These are phyloP conservation scores for Strigomonas culicis DNA, from an alignment of 208 protist species.

Conservation along the genomic window DNA sequence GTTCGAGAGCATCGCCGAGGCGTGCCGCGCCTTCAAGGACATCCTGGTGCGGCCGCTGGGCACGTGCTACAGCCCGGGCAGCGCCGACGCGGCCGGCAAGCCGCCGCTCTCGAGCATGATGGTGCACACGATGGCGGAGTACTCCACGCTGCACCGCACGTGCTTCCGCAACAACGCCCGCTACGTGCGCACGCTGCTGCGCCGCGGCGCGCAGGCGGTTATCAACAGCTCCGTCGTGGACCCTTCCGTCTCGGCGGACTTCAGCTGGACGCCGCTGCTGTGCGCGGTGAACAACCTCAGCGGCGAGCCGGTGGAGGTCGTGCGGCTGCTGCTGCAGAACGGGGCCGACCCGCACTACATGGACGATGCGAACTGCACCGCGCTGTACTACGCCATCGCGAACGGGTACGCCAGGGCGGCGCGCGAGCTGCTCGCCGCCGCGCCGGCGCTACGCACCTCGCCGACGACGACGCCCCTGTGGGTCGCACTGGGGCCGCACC, in stretches of 20 bases:
- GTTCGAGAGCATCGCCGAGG: constrained; percentile 66
- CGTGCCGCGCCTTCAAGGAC: constrained; percentile 60
- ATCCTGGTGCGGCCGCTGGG: constrained; percentile 61
- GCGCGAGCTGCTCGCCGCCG: constrained; percentile 49
- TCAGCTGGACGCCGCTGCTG: constrained; percentile 84
- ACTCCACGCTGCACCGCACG: constrained; percentile 72
- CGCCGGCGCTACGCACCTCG: constrained; percentile 48
- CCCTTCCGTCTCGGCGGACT: constrained; percentile 36
- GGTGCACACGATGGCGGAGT: constrained; percentile 12
- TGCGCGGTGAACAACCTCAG: constrained; percentile 90
- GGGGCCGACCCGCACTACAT: constrained; percentile 66
- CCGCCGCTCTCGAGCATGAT: background rate
- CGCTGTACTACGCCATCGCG: constrained; percentile 88
- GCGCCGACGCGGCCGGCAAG: background rate
- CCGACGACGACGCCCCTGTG: constrained; percentile 58
- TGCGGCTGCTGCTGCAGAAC: constrained; percentile 50
- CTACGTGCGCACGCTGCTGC: constrained; percentile 77
- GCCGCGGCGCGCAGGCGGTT: constrained; percentile 63
- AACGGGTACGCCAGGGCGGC: constrained; percentile 76
- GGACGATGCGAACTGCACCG: constrained; percentile 78
- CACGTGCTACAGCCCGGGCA: background rate
- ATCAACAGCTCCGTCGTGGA: constrained; percentile 72
- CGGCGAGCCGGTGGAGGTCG: constrained; percentile 67
- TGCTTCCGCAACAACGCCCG: constrained; percentile 85
- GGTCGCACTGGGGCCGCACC: constrained; percentile 70